Percentiles rank a stretch among this genome's conserved stretches.
These are phyloP conservation scores for Lipomyces sp. DNA, from an alignment of 805 yeast species.

Conservation along the genomic window DNA sequence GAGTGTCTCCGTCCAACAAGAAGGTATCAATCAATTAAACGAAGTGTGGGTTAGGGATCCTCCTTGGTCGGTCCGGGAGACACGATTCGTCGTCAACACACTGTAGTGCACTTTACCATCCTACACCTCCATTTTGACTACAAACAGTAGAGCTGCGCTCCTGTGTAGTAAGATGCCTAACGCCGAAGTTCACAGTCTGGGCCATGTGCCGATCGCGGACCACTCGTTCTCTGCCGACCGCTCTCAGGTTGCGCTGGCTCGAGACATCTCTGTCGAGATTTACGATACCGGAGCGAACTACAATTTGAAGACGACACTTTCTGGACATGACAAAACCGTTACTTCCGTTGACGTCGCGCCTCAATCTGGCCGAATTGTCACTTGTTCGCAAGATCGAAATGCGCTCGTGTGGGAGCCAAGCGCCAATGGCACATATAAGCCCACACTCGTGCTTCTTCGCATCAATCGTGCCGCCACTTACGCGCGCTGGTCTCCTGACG, in stretches of 20 bases:
- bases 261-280: slow-evolving; percentile 74
- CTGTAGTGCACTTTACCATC: background rate
- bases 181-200: slow-evolving; percentile 59
- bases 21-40: too few species aligned
- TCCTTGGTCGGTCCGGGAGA: background rate
- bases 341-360: slow-evolving; percentile 90
- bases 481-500: slow-evolving; percentile 94
- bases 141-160: slow-evolving; percentile 47
- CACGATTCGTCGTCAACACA: background rate
- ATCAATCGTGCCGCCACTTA: slow-evolving; percentile 94
- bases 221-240: slow-evolving; percentile 81
- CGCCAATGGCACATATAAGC: slow-evolving; percentile 68
- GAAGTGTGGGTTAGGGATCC: background rate
- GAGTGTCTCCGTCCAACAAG: background rate
- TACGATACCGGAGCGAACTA: slow-evolving; percentile 64
- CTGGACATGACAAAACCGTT: slow-evolving; percentile 89
- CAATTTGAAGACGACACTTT: slow-evolving; percentile 64
- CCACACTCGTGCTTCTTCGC: slow-evolving; percentile 88
- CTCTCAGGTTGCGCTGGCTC: slow-evolving; percentile 75
- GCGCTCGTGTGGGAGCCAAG: slow-evolving; percentile 94
- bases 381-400: slow-evolving; percentile 97
- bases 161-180: slow-evolving; percentile 39
- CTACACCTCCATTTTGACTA: background rate
- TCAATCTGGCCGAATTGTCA: slow-evolving; percentile 84
- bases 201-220: slow-evolving; percentile 86